Evolutionary conservation across 192 early-diverging fungal species (phyloP).

Genomic region (Blastocladiella britannica): DNA sequence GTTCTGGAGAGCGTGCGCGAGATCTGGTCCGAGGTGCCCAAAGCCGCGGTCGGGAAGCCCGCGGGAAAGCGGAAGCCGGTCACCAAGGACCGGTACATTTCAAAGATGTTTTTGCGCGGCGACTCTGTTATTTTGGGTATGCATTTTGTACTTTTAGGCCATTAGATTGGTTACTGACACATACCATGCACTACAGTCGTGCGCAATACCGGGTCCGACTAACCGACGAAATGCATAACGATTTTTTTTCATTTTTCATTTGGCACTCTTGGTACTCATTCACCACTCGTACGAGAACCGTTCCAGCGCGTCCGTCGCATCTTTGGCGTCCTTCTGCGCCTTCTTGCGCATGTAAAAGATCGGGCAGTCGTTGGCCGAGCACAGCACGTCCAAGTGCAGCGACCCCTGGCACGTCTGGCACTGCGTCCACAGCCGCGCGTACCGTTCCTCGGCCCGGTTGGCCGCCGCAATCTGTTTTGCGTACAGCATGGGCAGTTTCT

Average conservation of each 20-base stretch:
- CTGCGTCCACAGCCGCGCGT: slow-evolving; percentile 84
- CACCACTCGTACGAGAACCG: slow-evolving; percentile 51
- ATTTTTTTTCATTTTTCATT: too few species aligned
- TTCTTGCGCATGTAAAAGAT: slow-evolving; percentile 99
- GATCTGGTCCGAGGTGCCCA: slow-evolving; percentile 94
- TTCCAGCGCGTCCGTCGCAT: slow-evolving; percentile 43
- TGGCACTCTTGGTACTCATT: too few species aligned
- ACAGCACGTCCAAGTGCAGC: slow-evolving; percentile 85
- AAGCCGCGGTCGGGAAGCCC: slow-evolving; percentile 63
- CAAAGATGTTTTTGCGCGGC: slow-evolving; percentile 93
- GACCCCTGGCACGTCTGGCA: slow-evolving; percentile 92
- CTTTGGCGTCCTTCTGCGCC: slow-evolving; percentile 75
- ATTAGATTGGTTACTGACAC: too few species aligned
- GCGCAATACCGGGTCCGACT: too few species aligned
- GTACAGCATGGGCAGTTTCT: slow-evolving; percentile 54
- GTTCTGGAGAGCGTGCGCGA: slow-evolving; percentile 99
- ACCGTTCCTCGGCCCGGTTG: slow-evolving; percentile 51
- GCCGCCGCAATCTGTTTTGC: slow-evolving; percentile 43
- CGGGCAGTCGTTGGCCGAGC: slow-evolving; percentile 85
- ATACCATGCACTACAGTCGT: too few species aligned
- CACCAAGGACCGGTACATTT: slow-evolving; percentile 96
- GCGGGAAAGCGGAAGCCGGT: slow-evolving; percentile 80
- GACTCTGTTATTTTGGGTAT: slow-evolving; percentile 85
- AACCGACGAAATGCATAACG: too few species aligned
- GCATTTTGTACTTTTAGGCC: too few species aligned